A percentile compares a stretch with the other conserved stretches of the same genome.
These are phyloP conservation scores for Silene conica DNA, from an alignment of 148 eudicot species.

Conservation along the genomic window DNA sequence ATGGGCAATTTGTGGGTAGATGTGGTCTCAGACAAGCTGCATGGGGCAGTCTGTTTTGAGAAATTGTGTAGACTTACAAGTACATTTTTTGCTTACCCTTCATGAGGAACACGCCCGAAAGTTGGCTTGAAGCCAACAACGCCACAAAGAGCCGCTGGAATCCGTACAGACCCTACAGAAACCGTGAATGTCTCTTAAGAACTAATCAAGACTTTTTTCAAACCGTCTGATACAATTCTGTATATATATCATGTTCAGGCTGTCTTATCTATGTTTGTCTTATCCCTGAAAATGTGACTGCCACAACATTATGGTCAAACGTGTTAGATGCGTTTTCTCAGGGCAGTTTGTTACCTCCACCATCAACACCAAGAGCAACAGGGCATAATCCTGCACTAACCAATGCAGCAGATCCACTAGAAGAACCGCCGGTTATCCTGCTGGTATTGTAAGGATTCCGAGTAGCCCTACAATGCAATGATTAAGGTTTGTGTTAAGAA, in stretches of 20 bases:
- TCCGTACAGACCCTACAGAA: slow-evolving; percentile 72
- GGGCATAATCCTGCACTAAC: slow-evolving; percentile 96
- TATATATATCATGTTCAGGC: neutral
- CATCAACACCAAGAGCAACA: slow-evolving; percentile 93
- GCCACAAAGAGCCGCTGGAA: slow-evolving; percentile 99
- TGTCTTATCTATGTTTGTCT: neutral
- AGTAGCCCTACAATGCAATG: slow-evolving; percentile 36
- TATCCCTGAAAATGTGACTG: too few relatives aligned
- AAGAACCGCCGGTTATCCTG: slow-evolving; percentile 83
- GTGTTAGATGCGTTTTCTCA: neutral
- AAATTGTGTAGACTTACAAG: neutral
- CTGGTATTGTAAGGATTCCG: slow-evolving; percentile 73
- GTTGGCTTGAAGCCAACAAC: slow-evolving; percentile 95
- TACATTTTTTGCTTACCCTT: slow-evolving; percentile 48
- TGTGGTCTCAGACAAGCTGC: neutral
- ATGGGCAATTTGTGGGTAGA: too few relatives aligned
- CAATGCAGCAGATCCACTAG: slow-evolving; percentile 97
- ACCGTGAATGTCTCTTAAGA: neutral
- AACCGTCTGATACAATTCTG: neutral
- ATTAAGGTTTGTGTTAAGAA: neutral
- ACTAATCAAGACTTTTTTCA: neutral
- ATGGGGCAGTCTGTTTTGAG: neutral
- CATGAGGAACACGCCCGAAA: slow-evolving; percentile 80
- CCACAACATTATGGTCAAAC: too few relatives aligned
- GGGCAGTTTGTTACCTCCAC: slow-evolving; percentile 62